Evolutionary conservation across 2,329 filamentous ascomycete genomes (phyloP).

Genomic region (Grosmannia serpens): DNA sequence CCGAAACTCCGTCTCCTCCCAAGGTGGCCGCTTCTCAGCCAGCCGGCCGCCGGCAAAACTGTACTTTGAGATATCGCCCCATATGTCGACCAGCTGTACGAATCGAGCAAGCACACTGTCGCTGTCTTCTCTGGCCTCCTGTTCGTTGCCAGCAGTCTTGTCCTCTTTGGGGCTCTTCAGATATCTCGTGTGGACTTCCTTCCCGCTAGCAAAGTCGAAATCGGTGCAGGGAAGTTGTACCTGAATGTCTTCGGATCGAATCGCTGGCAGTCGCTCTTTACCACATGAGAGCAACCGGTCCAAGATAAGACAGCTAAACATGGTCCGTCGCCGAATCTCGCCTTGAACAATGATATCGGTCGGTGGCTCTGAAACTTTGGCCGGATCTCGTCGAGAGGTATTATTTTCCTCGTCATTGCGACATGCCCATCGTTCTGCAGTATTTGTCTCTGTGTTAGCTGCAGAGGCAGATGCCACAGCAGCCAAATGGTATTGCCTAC

Average conservation of each 20-base stretch:
- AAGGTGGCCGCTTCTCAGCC: conserved; percentile 42
- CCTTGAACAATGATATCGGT: conserved; percentile 38
- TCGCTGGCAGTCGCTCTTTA: conserved; percentile 46
- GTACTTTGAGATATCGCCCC: conserved; percentile 47
- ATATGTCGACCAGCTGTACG: conserved; percentile 46
- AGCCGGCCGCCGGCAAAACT: conserved; percentile 40
- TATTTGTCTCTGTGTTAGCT: neutral
- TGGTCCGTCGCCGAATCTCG: conserved; percentile 56
- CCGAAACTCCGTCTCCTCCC: conserved; percentile 44
- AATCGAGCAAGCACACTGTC: conserved; percentile 41
- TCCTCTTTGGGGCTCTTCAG: conserved; percentile 17
- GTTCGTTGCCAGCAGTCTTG: neutral
- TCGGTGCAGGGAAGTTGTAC: conserved; percentile 60
- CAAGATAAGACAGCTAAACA: conserved; percentile 65
- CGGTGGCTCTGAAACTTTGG: neutral
- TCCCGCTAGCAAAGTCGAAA: conserved; percentile 49
- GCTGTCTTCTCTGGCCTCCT: conserved; percentile 16
- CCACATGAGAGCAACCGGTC: conserved; percentile 59
- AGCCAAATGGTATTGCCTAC: conserved; percentile 7
- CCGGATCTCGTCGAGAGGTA: neutral
- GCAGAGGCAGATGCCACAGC: neutral
- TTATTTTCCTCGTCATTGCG: neutral
- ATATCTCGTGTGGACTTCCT: conserved; percentile 43
- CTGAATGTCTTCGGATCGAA: conserved; percentile 46
- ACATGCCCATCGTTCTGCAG: neutral